Evolutionary conservation across 352 stramenopile genomes (phyloP).

Genomic region (Phytophthora chlamydospora): DNA sequence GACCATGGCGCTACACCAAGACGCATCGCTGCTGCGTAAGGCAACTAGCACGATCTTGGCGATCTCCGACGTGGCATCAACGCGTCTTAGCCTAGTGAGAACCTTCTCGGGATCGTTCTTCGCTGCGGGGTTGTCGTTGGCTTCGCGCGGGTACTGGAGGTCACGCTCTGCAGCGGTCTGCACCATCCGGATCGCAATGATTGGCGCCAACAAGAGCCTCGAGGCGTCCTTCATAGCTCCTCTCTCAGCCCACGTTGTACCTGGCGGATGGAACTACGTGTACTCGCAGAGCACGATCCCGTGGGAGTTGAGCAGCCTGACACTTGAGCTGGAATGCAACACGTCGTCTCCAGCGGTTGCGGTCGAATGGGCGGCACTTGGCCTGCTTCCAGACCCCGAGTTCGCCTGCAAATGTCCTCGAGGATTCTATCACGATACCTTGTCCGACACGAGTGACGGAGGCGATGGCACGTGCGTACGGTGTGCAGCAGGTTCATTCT

Average conservation of each 20-base stretch:
- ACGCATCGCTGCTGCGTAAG: conserved; percentile 45
- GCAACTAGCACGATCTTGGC: conserved; percentile 45
- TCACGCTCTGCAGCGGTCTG: conserved; percentile 20
- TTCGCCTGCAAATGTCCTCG: conserved; percentile 62
- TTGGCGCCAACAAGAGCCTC: conserved; percentile 32
- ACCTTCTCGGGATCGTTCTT: conserved; percentile 47
- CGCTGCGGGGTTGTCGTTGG: conserved; percentile 44
- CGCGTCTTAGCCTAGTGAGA: conserved; percentile 26
- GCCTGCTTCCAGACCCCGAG: conserved; percentile 57
- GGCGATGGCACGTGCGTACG: conserved; percentile 41
- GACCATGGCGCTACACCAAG: conserved; percentile 24
- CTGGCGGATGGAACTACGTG: conserved; percentile 45
- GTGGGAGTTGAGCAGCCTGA: conserved; percentile 44
- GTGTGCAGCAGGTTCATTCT: conserved; percentile 67
- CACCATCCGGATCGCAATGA: conserved; percentile 36
- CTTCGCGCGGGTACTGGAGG: conserved; percentile 49
- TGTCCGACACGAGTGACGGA: conserved; percentile 7
- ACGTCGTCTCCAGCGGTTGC: conserved; percentile 31
- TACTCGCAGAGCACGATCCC: conserved; percentile 40
- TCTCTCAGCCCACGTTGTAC: conserved; percentile 10
- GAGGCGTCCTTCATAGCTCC: conserved; percentile 9
- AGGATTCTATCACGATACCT: conserved; percentile 57
- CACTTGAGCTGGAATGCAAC: conserved; percentile 50
- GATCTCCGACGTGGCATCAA: conserved; percentile 26
- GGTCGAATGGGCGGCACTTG: conserved; percentile 60